phyloP scores from a whole-genome alignment of 1,139 yeast genomes.

The Candida freyschussii region DNA sequence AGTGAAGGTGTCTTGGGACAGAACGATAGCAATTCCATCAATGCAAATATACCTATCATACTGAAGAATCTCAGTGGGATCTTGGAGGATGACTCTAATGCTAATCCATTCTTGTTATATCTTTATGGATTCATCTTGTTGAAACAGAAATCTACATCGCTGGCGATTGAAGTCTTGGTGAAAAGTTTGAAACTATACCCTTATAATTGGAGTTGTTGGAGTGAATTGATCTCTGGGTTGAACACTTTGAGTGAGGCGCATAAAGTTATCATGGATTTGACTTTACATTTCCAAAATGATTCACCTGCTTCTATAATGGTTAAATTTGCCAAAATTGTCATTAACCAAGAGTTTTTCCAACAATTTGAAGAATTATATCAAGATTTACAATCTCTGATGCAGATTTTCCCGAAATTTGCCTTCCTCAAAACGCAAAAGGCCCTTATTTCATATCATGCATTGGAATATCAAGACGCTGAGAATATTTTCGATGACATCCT shows the following conservation, averaged over 20 bases:
- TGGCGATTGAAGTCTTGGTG: conserved; percentile 57
- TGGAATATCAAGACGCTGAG: conserved; percentile 81
- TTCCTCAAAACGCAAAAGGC: conserved; percentile 80
- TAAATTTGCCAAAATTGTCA: conserved; percentile 61
- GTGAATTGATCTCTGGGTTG: conserved; percentile 66
- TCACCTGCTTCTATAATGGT: conserved; percentile 40
- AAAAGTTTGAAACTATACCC: conserved; percentile 60
- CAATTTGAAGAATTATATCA: conserved; percentile 48
- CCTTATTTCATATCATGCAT: conserved; percentile 68
- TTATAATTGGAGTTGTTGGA: conserved; percentile 94
- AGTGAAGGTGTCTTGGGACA: conserved; percentile 59
- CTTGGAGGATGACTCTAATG: background rate
- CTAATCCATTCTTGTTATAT: conserved; percentile 60
- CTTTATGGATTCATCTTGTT: conserved; percentile 62
- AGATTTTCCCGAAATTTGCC: conserved; percentile 64
- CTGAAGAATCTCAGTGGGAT: conserved; percentile 33
- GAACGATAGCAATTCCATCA: conserved; percentile 35
- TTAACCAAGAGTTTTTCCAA: conserved; percentile 79
- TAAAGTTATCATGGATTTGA: conserved; percentile 39
- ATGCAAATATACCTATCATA: conserved; percentile 27
- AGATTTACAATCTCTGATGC: conserved; percentile 43
- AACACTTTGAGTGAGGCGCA: conserved; percentile 60
- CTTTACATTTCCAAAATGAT: conserved; percentile 26
- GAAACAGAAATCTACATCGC: conserved; percentile 52
- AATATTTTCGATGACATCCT: conserved; percentile 70